These are phyloP conservation scores for Vaccinium corymbosum DNA, from an alignment of 148 eudicot species.

Conservation along the genomic window DNA sequence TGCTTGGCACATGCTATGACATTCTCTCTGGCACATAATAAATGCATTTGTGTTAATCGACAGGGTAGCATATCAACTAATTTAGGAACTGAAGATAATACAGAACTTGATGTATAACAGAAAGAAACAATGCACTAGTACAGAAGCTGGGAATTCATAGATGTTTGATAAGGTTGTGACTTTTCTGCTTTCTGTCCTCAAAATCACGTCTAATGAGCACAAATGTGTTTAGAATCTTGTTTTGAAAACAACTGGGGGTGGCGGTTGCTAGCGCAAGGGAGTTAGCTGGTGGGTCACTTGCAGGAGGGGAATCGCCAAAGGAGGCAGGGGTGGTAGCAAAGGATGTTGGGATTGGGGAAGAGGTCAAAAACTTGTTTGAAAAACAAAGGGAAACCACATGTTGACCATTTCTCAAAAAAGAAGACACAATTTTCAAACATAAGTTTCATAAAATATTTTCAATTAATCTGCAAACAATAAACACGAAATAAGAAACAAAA, in stretches of 20 bases:
- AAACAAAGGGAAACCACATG: not conserved
- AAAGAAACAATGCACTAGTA: not conserved
- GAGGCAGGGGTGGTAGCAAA: not conserved
- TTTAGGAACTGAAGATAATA: not conserved
- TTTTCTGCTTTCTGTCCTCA: not conserved
- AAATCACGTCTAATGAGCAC: not conserved
- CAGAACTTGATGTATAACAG: not conserved
- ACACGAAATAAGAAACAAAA: not conserved
- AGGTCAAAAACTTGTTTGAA: not conserved
- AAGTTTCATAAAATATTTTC: not conserved
- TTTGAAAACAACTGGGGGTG: not conserved
- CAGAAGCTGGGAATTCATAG: not conserved
- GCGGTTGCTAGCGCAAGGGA: not conserved
- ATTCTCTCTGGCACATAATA: conserved; percentile 51
- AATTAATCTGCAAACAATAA: not conserved
- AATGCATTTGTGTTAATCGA: not conserved
- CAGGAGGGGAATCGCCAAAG: not conserved
- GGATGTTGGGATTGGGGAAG: not conserved
- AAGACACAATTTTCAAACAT: not conserved
- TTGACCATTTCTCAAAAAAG: not conserved
- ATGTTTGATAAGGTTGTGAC: not conserved
- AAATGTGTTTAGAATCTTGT: not conserved
- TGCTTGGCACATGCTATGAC: conserved; percentile 89
- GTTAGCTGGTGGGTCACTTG: not conserved
- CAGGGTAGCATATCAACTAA: conserved; percentile 4